Evolutionary conservation across 2,329 filamentous ascomycete species (phyloP), one percentile per base, ranked within the genome.

Genomic region (Exophiala sideris): DNA sequence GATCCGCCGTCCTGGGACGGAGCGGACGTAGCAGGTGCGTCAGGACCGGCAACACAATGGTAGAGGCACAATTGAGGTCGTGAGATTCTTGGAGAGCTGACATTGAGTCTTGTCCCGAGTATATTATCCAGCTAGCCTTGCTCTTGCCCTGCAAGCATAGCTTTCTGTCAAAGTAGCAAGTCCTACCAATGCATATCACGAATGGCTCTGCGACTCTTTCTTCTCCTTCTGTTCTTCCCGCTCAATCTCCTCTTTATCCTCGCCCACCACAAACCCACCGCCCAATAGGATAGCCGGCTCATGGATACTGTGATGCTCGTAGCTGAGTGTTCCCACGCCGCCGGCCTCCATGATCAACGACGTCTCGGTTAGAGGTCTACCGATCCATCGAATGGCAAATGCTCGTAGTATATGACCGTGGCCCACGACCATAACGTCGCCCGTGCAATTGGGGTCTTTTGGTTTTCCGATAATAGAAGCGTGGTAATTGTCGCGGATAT

Each of bases 361-460:
- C 36, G 89, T 90, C 46, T 90, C 85, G 50, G 83, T 80, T 54
- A 96, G 75, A 10, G 82, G 77, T 73, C 87, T 87, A 0, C 84
- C 83, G 0, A 85, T 80, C 91, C 91, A 96, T 32, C 91, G 80
- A 77, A 92, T 89, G 5, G 91, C 91, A 69, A 96, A 90, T 0
- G 89, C 89, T 12, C 91, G 79, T 49, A 96, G 74, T 52, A 96
- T 92, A 73, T 96, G 91, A 0, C 91, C 91, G 68, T 96, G 91
- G 18, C 89, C 91, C 5, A 96, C 89, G 45, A 96, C 78, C 20
- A 92, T 70, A 14, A 92, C 83, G 69, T 92, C 88, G 12, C 81
- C 74, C 21, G 52, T 57, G 38, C 55, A 38, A n/a, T 46, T 39
- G 8, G 66, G 76, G 58, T 67, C 74, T 8, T 71, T 73, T 44